A percentile compares a stretch with the other conserved stretches of the same genome.
Conservation (phyloP, 2,329 filamentous ascomycete species). For the Rhexocercosporidium sp. region DNA sequence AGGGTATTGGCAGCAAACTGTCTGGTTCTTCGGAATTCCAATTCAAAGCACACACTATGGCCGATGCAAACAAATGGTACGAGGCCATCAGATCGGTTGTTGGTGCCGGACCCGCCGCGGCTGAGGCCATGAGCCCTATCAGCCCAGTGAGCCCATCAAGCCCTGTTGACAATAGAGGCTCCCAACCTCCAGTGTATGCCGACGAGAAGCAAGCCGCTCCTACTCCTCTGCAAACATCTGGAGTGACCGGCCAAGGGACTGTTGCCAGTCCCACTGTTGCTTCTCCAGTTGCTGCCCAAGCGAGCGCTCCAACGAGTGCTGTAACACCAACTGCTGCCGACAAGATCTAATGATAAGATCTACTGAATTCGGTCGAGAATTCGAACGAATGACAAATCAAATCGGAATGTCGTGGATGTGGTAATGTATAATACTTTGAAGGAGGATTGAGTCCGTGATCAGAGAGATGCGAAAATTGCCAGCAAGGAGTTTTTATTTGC, state of each 20-base stretch:
- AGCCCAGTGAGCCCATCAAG: conserved; percentile 33
- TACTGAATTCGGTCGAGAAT: background rate
- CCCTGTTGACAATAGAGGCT: conserved; percentile 28
- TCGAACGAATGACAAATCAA: background rate
- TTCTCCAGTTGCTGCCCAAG: conserved; percentile 12
- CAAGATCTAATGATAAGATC: conserved; percentile 22
- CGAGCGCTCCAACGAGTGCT: conserved; percentile 2
- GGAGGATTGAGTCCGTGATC: background rate
- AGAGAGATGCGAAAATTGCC: background rate
- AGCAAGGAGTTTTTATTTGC: background rate
- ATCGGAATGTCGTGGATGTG: background rate
- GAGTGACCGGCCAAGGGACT: conserved; percentile 33
- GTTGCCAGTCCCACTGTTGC: conserved; percentile 34
- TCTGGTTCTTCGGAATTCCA: conserved; percentile 78
- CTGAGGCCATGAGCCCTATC: conserved; percentile 24
- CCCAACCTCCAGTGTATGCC: conserved; percentile 30
- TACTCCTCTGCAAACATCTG: conserved; percentile 35
- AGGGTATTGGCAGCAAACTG: conserved; percentile 80
- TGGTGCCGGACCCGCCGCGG: conserved; percentile 28
- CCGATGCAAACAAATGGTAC: conserved; percentile 86
- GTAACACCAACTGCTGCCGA: background rate
- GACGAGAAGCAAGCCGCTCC: conserved; percentile 26
- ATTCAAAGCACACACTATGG: conserved; percentile 85
- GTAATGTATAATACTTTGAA: conserved; percentile 21
- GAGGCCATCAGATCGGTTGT: conserved; percentile 60